Percentiles rank a stretch among this genome's conserved stretches.
These are phyloP conservation scores for Russula olivacea DNA, from an alignment of 768 basidiomycete genomes.

Conservation along the genomic window DNA sequence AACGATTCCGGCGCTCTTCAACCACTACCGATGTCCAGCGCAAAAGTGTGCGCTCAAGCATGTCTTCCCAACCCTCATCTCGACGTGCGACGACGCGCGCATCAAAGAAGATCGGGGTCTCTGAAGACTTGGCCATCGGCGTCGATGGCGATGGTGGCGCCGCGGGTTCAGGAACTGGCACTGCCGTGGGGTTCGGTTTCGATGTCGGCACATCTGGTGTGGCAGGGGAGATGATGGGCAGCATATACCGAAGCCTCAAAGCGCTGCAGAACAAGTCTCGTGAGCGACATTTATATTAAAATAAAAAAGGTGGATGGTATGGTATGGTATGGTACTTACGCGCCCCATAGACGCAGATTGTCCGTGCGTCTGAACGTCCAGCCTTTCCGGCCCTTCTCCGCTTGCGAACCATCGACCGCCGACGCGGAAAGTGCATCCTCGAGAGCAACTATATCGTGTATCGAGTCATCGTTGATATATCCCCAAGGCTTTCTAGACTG, in stretches of 20 bases:
- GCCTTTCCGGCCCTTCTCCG: conserved; percentile 46
- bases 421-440: conserved; percentile 43
- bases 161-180: background rate
- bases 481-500: conserved; percentile 84
- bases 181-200: conserved; percentile 23
- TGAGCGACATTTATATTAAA: background rate
- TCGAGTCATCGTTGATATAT: conserved; percentile 66
- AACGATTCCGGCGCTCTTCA: conserved; percentile 46
- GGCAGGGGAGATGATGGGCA: conserved; percentile 58
- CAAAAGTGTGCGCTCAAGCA: conserved; percentile 57
- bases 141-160: conserved; percentile 30
- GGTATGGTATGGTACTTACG: conserved; percentile 38
- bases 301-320: too few relatives aligned
- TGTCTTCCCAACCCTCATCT: conserved; percentile 75
- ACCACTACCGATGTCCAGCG: conserved; percentile 39
- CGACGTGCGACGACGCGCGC: conserved; percentile 63
- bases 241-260: conserved; percentile 72
- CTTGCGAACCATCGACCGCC: conserved; percentile 31
- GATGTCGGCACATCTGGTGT: conserved; percentile 31
- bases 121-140: conserved; percentile 33
- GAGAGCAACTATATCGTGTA: conserved; percentile 73
- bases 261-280: conserved; percentile 42
- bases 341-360: conserved; percentile 80
- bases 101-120: conserved; percentile 60
- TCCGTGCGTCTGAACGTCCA: conserved; percentile 87